A percentile compares a stretch with the other conserved stretches of the same genome.
These are phyloP conservation scores for Phylloporus arenicola DNA, from an alignment of 768 basidiomycete species.

Conservation along the genomic window DNA sequence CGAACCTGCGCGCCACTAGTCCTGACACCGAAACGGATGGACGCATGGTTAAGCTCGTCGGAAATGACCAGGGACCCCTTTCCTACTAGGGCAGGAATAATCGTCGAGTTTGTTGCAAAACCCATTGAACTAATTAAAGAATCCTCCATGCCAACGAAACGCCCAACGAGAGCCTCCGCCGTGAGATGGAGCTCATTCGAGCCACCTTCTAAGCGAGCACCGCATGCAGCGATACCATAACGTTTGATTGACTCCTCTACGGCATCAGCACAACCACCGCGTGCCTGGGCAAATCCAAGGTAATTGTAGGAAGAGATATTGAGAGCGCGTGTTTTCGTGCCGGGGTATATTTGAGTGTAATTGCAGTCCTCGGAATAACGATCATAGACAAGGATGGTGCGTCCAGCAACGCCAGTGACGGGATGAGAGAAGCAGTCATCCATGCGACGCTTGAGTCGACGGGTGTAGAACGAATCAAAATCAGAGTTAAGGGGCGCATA, in stretches of 20 bases:
- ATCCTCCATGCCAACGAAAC: slow-evolving; percentile 88
- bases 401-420: slow-evolving; percentile 91
- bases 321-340: slow-evolving; percentile 77
- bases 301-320: slow-evolving; percentile 99
- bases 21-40: slow-evolving; percentile 88
- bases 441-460: slow-evolving; percentile 88
- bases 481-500: slow-evolving; percentile 96
- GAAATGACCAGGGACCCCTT: slow-evolving; percentile 95
- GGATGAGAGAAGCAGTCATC: slow-evolving; percentile 95
- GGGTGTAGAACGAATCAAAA: slow-evolving; percentile 99
- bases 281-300: slow-evolving; percentile 93
- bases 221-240: slow-evolving; percentile 71
- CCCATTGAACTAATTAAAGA: slow-evolving; percentile 91
- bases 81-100: slow-evolving; percentile 82
- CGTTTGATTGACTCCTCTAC: too few relatives aligned
- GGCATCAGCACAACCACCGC: slow-evolving; percentile 91
- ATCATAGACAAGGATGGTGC: too few relatives aligned
- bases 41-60: slow-evolving; percentile 95
- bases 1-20: slow-evolving; percentile 84
- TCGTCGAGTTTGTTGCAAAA: slow-evolving; percentile 93
- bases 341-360: too few relatives aligned
- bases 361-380: too few relatives aligned
- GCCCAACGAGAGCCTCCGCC: slow-evolving; percentile 81
- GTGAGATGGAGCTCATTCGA: slow-evolving; percentile 76
- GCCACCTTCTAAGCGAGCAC: slow-evolving; percentile 79